Evolutionary conservation across 2,329 filamentous ascomycete genomes (phyloP), one percentile per base, ranked within the genome.

Genomic region (Phyllachora maydis): DNA sequence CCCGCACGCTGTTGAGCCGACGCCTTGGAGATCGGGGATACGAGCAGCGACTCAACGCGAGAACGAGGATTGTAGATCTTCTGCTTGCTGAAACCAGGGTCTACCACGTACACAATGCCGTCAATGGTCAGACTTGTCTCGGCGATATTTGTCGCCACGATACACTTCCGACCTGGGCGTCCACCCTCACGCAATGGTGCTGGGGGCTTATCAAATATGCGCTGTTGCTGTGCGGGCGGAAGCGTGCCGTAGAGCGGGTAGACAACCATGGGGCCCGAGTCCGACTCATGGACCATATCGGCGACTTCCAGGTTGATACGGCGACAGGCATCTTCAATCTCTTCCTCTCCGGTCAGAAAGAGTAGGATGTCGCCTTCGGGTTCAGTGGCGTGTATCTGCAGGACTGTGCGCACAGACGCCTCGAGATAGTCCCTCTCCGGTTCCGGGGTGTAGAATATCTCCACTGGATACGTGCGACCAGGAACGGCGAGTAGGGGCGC

Each of bases 31-130:
- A 98, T 95, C 12, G 88, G 83, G 3, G 88, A 93, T 4, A 98
- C 85, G n/a, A 98, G 60, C 6, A 98, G 63, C 1, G 88, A 95
- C 51, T 98, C 88, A 33, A 98, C 83, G 47, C 88, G 72, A 37
- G 92, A 90, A 30, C 88, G 72, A 12, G 88, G 85, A 48, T 98
- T 95, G 59, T 95, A 98, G 32, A 95, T 88, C 52, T 95, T 98
- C 42, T 98, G 88, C 56, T 98, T 98, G 54, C 82, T 92, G 56
- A 98, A 98, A 17, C 88, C 88, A 3, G 88, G 85, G 41, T 98
- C 88, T n/a, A 98, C 85, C 16, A 98, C 88, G 41, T 93, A 98
- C 17, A 98, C 88, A 32, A 98, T 98, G 44, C 88, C 88, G 42
- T 98, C 88, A 30, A 98, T 98, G 22, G 88, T 98, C 49, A 98